phyloP scores from a whole-genome alignment of 2,329 filamentous ascomycete species.

The Phyllosticta paracitricarpa region DNA sequence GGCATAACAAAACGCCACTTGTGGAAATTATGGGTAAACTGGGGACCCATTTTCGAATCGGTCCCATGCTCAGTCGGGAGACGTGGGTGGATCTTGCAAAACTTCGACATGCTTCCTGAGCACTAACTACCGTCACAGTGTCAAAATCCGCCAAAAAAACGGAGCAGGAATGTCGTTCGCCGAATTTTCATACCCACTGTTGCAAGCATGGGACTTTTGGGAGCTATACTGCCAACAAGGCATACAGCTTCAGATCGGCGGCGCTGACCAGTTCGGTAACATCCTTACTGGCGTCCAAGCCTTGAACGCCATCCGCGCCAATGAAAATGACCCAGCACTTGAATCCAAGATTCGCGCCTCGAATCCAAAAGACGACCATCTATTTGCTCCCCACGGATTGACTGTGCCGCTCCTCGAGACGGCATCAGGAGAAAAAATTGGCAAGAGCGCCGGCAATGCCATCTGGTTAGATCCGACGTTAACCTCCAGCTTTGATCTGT shows the following conservation, averaged over 20 bases:
- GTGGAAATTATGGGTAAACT: slow-evolving; percentile 66
- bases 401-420: slow-evolving; percentile 87
- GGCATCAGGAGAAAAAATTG: slow-evolving; percentile 77
- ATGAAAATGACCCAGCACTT: slow-evolving; percentile 29
- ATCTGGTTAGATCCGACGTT: slow-evolving; percentile 80
- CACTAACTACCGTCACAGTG: slow-evolving; percentile 33
- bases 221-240: slow-evolving; percentile 58
- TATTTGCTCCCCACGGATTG: slow-evolving; percentile 60
- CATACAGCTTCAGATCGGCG: slow-evolving; percentile 81
- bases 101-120: slow-evolving; percentile 14
- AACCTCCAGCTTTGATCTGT: slow-evolving; percentile 77
- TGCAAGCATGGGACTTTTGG: slow-evolving; percentile 98
- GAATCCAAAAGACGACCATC: slow-evolving; percentile 24
- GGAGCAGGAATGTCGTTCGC: slow-evolving; percentile 90
- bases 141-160: slow-evolving; percentile 72
- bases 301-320: slow-evolving; percentile 62
- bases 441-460: slow-evolving; percentile 89
- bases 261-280: slow-evolving; percentile 93
- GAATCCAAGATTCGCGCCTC: slow-evolving; percentile 16
- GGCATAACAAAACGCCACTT: slow-evolving; percentile 65
- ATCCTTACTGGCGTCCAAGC: slow-evolving; percentile 84
- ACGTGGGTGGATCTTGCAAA: slow-evolving; percentile 49
- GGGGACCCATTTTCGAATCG: slow-evolving; percentile 64
- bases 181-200: slow-evolving; percentile 85
- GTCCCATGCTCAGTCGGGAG: slow-evolving; percentile 79